phyloP scores from a whole-genome alignment of 2,329 filamentous ascomycete genomes.

The Fusarium illudens region DNA sequence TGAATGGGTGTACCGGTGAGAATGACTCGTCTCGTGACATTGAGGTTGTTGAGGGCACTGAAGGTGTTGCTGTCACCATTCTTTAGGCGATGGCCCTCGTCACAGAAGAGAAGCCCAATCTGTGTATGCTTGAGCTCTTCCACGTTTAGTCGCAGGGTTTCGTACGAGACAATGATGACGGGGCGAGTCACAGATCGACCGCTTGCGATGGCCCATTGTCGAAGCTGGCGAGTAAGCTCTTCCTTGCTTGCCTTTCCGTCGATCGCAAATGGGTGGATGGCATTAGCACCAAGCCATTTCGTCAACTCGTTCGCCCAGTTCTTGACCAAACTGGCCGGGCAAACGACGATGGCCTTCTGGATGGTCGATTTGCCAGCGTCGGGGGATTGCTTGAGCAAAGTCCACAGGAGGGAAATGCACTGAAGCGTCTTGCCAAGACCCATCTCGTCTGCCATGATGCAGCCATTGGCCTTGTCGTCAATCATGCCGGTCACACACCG shows the following conservation, averaged over 20 bases:
- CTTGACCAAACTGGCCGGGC: constrained; percentile 92
- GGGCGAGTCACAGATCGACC: constrained; percentile 91
- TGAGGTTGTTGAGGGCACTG: constrained; percentile 85
- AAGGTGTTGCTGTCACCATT: constrained; percentile 98
- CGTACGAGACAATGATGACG: constrained; percentile 97
- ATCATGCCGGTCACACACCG: constrained; percentile 94
- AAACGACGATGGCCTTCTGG: constrained; percentile 96
- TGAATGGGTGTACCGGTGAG: constrained; percentile 97
- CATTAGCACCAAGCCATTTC: constrained; percentile 95
- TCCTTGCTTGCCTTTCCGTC: constrained; percentile 97
- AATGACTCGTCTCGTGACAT: constrained; percentile 91
- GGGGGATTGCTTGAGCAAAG: constrained; percentile 91
- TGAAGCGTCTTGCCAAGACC: constrained; percentile 96
- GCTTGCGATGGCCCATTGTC: constrained; percentile 92
- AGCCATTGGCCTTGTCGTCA: constrained; percentile 91
- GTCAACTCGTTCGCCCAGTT: constrained; percentile 98
- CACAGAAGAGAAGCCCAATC: constrained; percentile 92
- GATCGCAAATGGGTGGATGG: constrained; percentile 91
- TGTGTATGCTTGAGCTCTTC: constrained; percentile 89
- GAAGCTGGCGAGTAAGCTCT: constrained; percentile 86
- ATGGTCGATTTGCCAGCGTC: constrained; percentile 94
- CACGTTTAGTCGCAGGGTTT: constrained; percentile 90
- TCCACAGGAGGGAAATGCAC: constrained; percentile 98
- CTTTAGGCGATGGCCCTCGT: constrained; percentile 95
- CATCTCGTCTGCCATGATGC: constrained; percentile 99